Percentiles rank a stretch among this genome's conserved stretches.
Evolutionary conservation across 805 yeast species (phyloP).

Genomic region (Hanseniaspora meyeri): DNA sequence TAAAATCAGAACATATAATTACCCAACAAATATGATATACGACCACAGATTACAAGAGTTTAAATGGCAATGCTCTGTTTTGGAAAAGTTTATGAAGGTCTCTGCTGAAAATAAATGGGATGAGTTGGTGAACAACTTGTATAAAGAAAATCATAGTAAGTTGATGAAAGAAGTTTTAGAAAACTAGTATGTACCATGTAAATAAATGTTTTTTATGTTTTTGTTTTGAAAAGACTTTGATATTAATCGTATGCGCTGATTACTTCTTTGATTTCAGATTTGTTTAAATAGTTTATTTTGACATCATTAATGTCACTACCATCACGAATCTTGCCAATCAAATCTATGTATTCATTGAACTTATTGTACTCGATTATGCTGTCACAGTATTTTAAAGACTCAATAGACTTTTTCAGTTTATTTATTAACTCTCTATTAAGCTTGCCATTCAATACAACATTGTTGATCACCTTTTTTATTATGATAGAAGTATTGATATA

Average conservation of each 20-base stretch:
- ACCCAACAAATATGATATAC: conserved; percentile 81
- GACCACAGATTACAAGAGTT: conserved; percentile 50
- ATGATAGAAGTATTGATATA: background rate
- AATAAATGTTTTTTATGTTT: background rate
- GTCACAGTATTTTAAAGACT: background rate
- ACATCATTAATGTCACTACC: background rate
- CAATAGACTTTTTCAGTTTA: background rate
- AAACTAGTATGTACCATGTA: background rate
- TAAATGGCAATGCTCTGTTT: conserved; percentile 5
- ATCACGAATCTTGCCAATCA: background rate
- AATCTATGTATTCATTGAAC: background rate
- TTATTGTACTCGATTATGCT: background rate
- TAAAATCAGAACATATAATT: conserved; percentile 87
- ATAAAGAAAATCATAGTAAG: conserved; percentile 1
- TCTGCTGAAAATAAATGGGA: conserved; percentile 11
- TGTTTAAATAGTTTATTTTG: background rate
- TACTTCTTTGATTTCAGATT: background rate
- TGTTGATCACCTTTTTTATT: background rate
- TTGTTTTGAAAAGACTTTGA: background rate
- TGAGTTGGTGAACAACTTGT: background rate
- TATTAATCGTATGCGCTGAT: background rate
- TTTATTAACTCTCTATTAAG: background rate
- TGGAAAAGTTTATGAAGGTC: conserved; percentile 5
- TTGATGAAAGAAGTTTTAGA: background rate
- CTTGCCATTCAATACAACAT: background rate